Evolutionary conservation across 257 asterid species (phyloP).

Genomic region (Capsicum pubescens): DNA sequence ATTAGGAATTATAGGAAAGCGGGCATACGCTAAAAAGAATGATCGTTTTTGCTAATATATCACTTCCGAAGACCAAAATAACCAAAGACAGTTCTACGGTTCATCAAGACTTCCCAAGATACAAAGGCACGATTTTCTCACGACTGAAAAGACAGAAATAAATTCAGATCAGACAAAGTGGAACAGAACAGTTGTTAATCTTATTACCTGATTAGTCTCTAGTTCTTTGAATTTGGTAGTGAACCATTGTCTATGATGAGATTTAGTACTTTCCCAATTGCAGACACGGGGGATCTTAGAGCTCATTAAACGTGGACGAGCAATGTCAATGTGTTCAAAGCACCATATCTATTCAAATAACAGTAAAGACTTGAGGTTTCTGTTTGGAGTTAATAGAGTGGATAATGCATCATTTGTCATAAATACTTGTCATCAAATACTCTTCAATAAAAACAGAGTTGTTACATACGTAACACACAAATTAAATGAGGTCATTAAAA

Average conservation of each 20-base stretch:
- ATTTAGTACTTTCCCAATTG: slow-evolving; percentile 36
- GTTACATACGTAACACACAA: neutral
- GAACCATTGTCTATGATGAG: slow-evolving; percentile 33
- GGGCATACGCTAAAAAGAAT: neutral
- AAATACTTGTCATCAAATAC: slow-evolving; percentile 5
- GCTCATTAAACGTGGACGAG: slow-evolving; percentile 31
- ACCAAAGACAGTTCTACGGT: neutral
- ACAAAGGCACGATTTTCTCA: neutral
- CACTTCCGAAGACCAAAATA: neutral
- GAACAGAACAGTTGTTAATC: neutral
- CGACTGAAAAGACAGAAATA: neutral
- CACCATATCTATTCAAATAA: slow-evolving; percentile 39
- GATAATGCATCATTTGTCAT: slow-evolving; percentile 2
- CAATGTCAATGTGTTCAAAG: slow-evolving; percentile 35
- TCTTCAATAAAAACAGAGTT: neutral
- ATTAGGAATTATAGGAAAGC: neutral
- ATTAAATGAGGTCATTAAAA: neutral
- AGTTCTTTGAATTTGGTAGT: slow-evolving; percentile 32
- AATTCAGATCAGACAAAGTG: slow-evolving; percentile 2
- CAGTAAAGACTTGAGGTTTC: slow-evolving; percentile 2
- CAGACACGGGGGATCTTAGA: slow-evolving; percentile 36
- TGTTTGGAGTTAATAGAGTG: slow-evolving; percentile 22
- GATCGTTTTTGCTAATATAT: neutral
- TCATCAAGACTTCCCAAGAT: neutral
- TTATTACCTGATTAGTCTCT: slow-evolving; percentile 35